Conservation (phyloP, 1,284 basidiomycete genomes). For the Bondarzewia mesenterica region DNA sequence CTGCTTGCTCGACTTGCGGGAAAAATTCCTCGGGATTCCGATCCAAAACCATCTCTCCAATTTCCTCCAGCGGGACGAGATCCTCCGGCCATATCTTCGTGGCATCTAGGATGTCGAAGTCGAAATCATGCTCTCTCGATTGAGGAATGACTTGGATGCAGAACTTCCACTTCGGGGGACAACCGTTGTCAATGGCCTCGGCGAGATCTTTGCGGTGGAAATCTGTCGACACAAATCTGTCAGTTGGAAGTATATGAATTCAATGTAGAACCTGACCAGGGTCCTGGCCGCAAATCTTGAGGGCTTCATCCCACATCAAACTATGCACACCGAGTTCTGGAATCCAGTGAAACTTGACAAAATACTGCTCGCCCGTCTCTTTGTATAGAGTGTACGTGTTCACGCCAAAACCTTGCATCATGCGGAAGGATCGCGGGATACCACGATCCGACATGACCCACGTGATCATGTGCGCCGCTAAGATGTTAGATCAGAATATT, state of each 20-base stretch:
- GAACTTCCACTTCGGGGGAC: slow-evolving; percentile 68
- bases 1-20: slow-evolving; percentile 75
- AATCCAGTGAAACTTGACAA: slow-evolving; percentile 83
- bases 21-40: slow-evolving; percentile 64
- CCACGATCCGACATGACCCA: slow-evolving; percentile 81
- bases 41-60: slow-evolving; percentile 72
- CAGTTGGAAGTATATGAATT: neutral
- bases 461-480: slow-evolving; percentile 72
- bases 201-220: slow-evolving; percentile 77
- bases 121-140: slow-evolving; percentile 61
- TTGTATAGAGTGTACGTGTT: slow-evolving; percentile 76
- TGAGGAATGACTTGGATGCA: slow-evolving; percentile 70
- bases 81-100: slow-evolving; percentile 83
- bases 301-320: slow-evolving; percentile 80
- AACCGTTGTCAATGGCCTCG: slow-evolving; percentile 67
- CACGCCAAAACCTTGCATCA: slow-evolving; percentile 85
- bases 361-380: slow-evolving; percentile 53
- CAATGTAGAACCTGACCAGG: slow-evolving; percentile 35
- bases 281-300: slow-evolving; percentile 77
- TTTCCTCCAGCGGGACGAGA: slow-evolving; percentile 62
- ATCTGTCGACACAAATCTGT: slow-evolving; percentile 34
- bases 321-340: slow-evolving; percentile 78
- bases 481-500: slow-evolving; percentile 12
- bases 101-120: slow-evolving; percentile 80
- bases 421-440: slow-evolving; percentile 73